These are phyloP conservation scores for Chrysanthemum makinoi DNA, from an alignment of 129 eudicot species.

Conservation along the genomic window DNA sequence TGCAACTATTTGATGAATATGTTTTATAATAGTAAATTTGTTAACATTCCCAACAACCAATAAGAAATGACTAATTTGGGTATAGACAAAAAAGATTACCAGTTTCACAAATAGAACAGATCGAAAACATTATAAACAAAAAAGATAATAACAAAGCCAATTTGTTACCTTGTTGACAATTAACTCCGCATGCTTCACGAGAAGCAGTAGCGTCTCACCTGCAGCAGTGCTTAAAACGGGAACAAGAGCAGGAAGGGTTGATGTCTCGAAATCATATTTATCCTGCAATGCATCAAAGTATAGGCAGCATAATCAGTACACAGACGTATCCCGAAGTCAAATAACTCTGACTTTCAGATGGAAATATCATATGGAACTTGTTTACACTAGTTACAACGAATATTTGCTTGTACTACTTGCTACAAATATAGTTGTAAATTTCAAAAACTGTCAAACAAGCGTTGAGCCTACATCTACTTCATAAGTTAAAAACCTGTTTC, in stretches of 20 bases:
- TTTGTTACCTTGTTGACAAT: constrained; percentile 81
- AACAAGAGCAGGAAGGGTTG: constrained; percentile 90
- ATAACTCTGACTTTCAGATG: background rate
- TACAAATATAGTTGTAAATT: no score
- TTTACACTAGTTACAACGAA: no score
- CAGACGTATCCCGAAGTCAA: constrained; percentile 12
- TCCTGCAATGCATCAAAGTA: constrained; percentile 51
- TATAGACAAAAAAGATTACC: background rate
- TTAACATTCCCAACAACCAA: background rate
- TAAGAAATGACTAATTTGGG: background rate
- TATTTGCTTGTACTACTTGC: no score
- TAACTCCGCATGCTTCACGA: constrained; percentile 95
- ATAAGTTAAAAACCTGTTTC: no score
- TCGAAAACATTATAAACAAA: no score
- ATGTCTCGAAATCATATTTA: constrained; percentile 83
- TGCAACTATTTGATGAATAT: background rate
- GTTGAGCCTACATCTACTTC: no score
- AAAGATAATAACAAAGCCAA: background rate
- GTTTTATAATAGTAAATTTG: background rate
- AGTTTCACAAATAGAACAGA: background rate
- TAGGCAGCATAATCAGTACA: background rate
- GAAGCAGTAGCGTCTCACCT: constrained; percentile 88
- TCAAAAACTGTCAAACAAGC: no score
- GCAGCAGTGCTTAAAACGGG: constrained; percentile 91
- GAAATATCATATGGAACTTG: no score